Evolutionary conservation across 2,329 filamentous ascomycete species (phyloP), one percentile per base, ranked within the genome.

Genomic region (Fusarium fracticaudum): DNA sequence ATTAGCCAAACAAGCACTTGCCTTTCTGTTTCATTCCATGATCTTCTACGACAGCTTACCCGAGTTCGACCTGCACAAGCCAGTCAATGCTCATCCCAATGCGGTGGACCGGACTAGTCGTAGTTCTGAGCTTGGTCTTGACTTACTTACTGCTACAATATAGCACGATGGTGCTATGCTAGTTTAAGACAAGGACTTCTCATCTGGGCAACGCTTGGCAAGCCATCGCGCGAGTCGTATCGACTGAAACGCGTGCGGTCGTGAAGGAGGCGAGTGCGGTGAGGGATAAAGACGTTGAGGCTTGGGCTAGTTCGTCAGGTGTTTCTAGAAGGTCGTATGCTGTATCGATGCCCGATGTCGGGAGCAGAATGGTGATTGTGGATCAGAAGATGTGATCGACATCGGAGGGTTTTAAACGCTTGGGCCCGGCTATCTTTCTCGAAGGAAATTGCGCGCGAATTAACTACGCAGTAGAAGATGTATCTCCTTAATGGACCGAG

Each of bases 121-220:
- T 71, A 1, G 57, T 71, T 9, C 20, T 71, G 8, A 18, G 20
- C 3, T 33, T 74, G 3, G 26, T 50, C 3, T 18, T 38, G 11
- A 4, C 40, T 3, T 60, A 70, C 35, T 47, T 75, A 18, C 12
- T 45, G 0, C 26, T 73, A 0, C n/a, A n/a, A n/a, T 18, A 26
- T 9, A 13, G 26, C 5, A 60, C 45, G 0, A 38, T 67, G 48
- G n/a, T 26, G 1, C 41, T 73, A 1, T 75, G 75, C 31, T 44
- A 57, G 1, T 7, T 26, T 1, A 54, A 33, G 5, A 75, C 62
- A 3, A n/a, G 24, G 6, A 41, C 57, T 33, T 67, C 72, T 4
- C 12, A n/a, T 11, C 20, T 75, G 0, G 72, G 62, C 5, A 60
- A 73, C 17, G 47, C 62, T 8, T 75, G 72, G 69, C 69, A 75